Evolutionary conservation across 306 rosid species (phyloP), one percentile per base, ranked within the genome.

Genomic region (Gleditsia sinensis): DNA sequence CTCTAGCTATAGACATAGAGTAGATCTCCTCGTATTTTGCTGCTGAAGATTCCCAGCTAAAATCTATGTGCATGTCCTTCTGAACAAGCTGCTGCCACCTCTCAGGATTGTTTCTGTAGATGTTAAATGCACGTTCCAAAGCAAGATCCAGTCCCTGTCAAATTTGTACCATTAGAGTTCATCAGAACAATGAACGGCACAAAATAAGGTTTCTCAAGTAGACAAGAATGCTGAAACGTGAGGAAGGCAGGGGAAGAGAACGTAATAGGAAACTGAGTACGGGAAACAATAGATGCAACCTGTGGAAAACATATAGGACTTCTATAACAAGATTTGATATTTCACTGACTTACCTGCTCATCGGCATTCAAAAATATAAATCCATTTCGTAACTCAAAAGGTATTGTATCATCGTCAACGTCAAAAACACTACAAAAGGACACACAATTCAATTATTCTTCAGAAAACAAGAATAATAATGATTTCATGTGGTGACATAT

Each of bases 11-110:
- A 30, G 90, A 72, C 67, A 30, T 90, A n/a, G 49, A 43, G 83
- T 94, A 94, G 39, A 92, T 89, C 28, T 92, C 93, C 78, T 88
- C 96, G 16, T 92, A 94, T 77, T 84, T 88, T 10, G 88, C 64
- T 16, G 99, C 88, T 21, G 97, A 88, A 58, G 90, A 61, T 13
- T 88, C 94, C 99, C 99, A 92, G 78, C 99, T 90, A 77, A 92
- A 90, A 85, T 94, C 99, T 60, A 87, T 69, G 57, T 51, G 79
- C 97, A 94, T 94, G 76, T 66, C 97, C 75, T 83, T 92, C 77
- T 84, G 86, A 77, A 94, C 96, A 62, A 94, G 95, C 84, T 82
- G 82, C 69, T 69, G 77, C 99, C 99, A 94, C 24, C 76, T 37
- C 57, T 82, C 75, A 21, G 90, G 94, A 56, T 90, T 66, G 8